Conservation (phyloP, 805 yeast species). For the Metschnikowia gruessii region DNA sequence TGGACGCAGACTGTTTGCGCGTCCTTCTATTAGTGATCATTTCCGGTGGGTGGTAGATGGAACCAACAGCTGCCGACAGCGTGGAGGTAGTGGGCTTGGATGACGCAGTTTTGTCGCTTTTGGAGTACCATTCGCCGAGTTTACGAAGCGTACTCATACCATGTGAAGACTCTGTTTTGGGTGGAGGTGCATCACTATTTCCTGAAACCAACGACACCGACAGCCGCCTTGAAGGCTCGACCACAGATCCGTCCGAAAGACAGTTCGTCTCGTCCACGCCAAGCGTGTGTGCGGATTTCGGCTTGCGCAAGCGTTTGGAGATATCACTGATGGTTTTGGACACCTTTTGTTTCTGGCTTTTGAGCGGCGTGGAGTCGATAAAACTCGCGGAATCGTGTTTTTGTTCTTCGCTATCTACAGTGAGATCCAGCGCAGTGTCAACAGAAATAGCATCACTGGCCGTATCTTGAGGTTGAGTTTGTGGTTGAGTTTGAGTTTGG, state of each 20-base stretch:
- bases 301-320: slow-evolving; percentile 18
- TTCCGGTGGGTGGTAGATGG: slow-evolving; percentile 51
- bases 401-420: slow-evolving; percentile 2
- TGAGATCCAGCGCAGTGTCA: slow-evolving; percentile 6
- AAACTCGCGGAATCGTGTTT: neutral
- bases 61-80: neutral
- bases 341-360: slow-evolving; percentile 7
- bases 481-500: too few species aligned
- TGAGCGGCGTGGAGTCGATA: slow-evolving; percentile 5
- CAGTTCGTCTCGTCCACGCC: slow-evolving; percentile 26
- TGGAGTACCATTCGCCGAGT: slow-evolving; percentile 68
- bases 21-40: slow-evolving; percentile 62
- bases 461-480: neutral
- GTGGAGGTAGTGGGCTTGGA: neutral
- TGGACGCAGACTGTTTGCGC: slow-evolving; percentile 21
- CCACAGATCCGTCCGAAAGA: slow-evolving; percentile 27
- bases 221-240: slow-evolving; percentile 14
- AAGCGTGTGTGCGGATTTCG: slow-evolving; percentile 24
- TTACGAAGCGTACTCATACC: slow-evolving; percentile 27
- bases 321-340: slow-evolving; percentile 16
- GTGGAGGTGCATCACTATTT: neutral
- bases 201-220: neutral
- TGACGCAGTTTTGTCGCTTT: slow-evolving; percentile 32
- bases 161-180: slow-evolving; percentile 1
- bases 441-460: neutral